These are phyloP conservation scores for Exsudoporus frostii DNA, from an alignment of 768 basidiomycete genomes.

Conservation along the genomic window DNA sequence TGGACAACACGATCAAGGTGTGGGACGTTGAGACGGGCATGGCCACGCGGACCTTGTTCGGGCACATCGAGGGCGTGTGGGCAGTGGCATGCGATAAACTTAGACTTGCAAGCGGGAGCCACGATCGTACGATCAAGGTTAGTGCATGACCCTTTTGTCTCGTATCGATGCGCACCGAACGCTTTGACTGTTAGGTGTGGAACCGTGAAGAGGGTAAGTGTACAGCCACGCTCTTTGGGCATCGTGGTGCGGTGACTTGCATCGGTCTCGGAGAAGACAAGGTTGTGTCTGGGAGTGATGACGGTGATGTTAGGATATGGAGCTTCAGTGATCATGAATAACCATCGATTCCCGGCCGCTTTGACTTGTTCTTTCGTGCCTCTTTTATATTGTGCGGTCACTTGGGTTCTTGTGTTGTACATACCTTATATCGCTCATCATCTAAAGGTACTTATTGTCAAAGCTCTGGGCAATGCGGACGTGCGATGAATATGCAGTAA, in stretches of 20 bases:
- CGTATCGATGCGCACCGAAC: not conserved
- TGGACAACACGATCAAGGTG: constrained; percentile 93
- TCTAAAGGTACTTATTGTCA: not conserved
- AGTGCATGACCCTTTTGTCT: constrained; percentile 18
- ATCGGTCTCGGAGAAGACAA: constrained; percentile 90
- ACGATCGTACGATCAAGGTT: constrained; percentile 97
- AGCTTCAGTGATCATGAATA: constrained; percentile 45
- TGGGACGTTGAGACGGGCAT: constrained; percentile 93
- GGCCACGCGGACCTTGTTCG: constrained; percentile 81
- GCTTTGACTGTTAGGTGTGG: constrained; percentile 66
- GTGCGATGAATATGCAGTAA: not conserved
- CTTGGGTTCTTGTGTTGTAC: not conserved
- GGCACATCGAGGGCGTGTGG: constrained; percentile 99
- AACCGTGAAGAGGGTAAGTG: constrained; percentile 85
- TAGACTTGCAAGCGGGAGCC: constrained; percentile 87
- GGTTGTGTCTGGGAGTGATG: constrained; percentile 95
- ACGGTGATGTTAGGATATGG: constrained; percentile 86
- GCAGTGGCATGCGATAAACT: constrained; percentile 90
- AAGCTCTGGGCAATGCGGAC: not conserved
- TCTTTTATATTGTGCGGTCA: not conserved
- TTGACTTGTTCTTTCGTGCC: not conserved
- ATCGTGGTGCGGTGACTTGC: constrained; percentile 91
- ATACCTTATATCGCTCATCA: constrained; percentile 8
- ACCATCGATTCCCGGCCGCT: not conserved
- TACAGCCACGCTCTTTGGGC: constrained; percentile 86